These are phyloP conservation scores for Epichloe baconii DNA, from an alignment of 2,329 filamentous ascomycete species.

Conservation along the genomic window DNA sequence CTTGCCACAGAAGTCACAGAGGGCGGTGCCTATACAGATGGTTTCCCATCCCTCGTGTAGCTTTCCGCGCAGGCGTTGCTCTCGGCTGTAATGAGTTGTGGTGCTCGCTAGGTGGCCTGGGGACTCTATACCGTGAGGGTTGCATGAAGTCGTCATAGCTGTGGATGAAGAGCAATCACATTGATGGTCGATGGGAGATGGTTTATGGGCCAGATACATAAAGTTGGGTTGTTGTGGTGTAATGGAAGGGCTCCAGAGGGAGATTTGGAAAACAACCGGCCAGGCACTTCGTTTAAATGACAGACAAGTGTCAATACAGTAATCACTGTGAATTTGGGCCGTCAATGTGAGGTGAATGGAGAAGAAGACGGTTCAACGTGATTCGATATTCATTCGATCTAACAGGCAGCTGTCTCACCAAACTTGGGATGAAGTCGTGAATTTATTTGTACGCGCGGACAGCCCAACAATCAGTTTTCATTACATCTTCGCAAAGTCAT, in stretches of 20 bases:
- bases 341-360: not conserved
- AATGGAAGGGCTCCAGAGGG: no score
- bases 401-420: not conserved
- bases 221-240: no score
- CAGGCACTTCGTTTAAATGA: not conserved
- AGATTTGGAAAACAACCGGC: not conserved
- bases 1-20: slow-evolving; percentile 14
- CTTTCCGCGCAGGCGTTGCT: slow-evolving; percentile 3
- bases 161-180: no score
- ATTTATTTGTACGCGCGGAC: not conserved
- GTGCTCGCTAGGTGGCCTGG: not conserved
- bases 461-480: no score
- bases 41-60: slow-evolving; percentile 12
- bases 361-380: not conserved
- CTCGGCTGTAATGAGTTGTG: not conserved
- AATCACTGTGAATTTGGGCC: not conserved
- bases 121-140: not conserved
- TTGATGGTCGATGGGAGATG: no score
- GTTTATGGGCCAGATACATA: no score
- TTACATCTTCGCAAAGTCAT: no score
- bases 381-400: not conserved
- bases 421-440: not conserved
- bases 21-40: slow-evolving; percentile 12
- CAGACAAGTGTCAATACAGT: not conserved
- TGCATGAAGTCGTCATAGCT: not conserved